Evolutionary conservation across 2,329 filamentous ascomycete genomes (phyloP), one percentile per base, ranked within the genome.

Genomic region (Lasiodiplodia gonubiensis): DNA sequence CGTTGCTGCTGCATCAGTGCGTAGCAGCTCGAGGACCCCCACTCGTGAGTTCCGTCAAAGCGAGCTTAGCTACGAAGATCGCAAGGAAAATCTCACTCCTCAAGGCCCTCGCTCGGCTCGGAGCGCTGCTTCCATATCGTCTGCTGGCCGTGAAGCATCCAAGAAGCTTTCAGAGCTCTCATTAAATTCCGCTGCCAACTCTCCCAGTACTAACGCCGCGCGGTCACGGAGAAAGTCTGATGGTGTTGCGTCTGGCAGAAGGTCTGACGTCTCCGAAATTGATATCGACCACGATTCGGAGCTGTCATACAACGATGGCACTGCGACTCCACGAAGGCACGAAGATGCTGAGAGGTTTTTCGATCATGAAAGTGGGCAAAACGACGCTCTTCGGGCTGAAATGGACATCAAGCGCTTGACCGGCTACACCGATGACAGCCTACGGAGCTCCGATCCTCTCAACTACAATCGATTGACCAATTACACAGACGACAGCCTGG

Each of bases 61-160:
- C 23, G 54, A 59, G 4, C 33, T 52, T 11, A 52, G 42, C 23
- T 52, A 67, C 14, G 54, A 60, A 11, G 54, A 57, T 10, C 39
- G 18, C 2, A 48, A 49, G 18, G 64, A 48, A 74, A 25, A 66
- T 70, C 5, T 65, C 59, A 16, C 75, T 33, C 64, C 89, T 84
- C 72, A n/a, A 5, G 27, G 80, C 82, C 70, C 77, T 33, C 84
- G 86, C 86, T 72, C 86, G 61, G 68, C 59, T 51, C 59, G 59
- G 35, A 80, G 78, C 69, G 73, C 70, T 21, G 74, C 73, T 21
- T 87, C 85, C 1, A 81, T 89, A 33, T 89, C 89, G 1, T 91
- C 90, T 0, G 83, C 87, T 1, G 86, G 85, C 35, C 89, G 86
- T 72, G 86, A 88, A 18, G 79, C 83, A 57, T 80, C 81, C 7